These are phyloP conservation scores for Kernera saxatilis DNA, from an alignment of 345 rosid species.

Conservation along the genomic window DNA sequence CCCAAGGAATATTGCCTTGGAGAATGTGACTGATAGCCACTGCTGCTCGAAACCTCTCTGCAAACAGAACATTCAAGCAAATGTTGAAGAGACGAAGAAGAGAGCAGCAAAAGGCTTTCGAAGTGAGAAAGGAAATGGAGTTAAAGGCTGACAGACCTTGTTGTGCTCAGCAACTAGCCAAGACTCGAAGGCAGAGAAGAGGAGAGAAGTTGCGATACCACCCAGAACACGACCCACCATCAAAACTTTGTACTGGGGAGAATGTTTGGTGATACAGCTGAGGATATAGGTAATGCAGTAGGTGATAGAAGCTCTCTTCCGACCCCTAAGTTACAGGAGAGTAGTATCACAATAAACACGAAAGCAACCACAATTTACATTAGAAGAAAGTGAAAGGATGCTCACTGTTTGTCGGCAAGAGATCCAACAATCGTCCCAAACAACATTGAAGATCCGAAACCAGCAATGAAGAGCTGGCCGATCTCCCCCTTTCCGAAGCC, in stretches of 20 bases:
- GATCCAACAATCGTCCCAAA: conserved; percentile 81
- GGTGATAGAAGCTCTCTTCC: conserved; percentile 61
- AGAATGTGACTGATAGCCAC: conserved; percentile 69
- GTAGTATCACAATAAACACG: background rate
- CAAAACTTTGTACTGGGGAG: conserved; percentile 59
- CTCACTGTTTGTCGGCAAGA: conserved; percentile 68
- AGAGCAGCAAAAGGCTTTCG: background rate
- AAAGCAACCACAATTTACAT: background rate
- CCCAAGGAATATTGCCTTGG: conserved; percentile 71
- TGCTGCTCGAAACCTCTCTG: conserved; percentile 69
- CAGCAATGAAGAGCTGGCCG: conserved; percentile 70
- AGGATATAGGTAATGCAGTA: conserved; percentile 67
- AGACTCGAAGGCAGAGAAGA: conserved; percentile 75
- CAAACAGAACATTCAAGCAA: background rate
- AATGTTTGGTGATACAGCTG: conserved; percentile 75
- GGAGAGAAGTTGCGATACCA: conserved; percentile 71
- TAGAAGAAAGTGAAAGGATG: background rate
- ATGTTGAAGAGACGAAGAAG: background rate
- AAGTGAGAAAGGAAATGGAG: background rate
- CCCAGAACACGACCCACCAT: conserved; percentile 74
- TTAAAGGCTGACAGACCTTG: conserved; percentile 35
- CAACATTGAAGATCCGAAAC: conserved; percentile 79
- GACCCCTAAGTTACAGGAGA: conserved; percentile 41
- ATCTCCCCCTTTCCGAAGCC: conserved; percentile 69
- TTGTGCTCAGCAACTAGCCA: conserved; percentile 87